Evolutionary conservation across 1,284 basidiomycete species (phyloP).

Genomic region (Peniophora sp.): DNA sequence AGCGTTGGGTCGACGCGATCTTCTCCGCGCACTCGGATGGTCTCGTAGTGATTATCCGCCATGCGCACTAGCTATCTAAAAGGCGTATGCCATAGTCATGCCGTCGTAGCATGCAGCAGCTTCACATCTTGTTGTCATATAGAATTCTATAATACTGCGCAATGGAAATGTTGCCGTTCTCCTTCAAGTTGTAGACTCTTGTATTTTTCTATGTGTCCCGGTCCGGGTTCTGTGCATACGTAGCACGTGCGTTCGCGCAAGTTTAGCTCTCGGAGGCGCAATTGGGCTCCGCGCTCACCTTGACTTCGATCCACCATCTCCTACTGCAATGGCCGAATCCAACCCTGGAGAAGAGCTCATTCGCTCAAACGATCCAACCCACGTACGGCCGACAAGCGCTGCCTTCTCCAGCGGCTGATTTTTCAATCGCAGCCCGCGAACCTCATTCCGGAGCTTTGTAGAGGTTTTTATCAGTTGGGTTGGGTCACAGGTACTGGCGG

Average conservation of each 20-base stretch:
- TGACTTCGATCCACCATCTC: too few relatives aligned
- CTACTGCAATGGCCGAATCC: too few relatives aligned
- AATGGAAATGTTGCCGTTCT: too few relatives aligned
- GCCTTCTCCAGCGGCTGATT: neutral
- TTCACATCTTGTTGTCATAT: too few relatives aligned
- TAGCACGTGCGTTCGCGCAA: too few relatives aligned
- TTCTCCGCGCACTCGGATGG: constrained; percentile 78
- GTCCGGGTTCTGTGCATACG: too few relatives aligned
- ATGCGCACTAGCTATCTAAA: neutral
- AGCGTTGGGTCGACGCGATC: constrained; percentile 61
- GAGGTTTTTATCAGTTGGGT: constrained; percentile 32
- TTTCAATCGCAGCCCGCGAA: constrained; percentile 35
- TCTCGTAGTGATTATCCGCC: constrained; percentile 64
- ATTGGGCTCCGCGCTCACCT: too few relatives aligned
- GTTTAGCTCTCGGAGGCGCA: too few relatives aligned
- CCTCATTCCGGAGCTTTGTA: constrained; percentile 44
- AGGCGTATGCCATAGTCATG: neutral
- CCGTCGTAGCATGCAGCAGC: too few relatives aligned
- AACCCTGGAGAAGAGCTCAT: neutral
- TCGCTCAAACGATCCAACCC: neutral
- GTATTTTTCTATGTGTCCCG: too few relatives aligned
- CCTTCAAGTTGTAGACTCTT: too few relatives aligned
- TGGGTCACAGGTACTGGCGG: constrained; percentile 52
- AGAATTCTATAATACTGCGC: too few relatives aligned
- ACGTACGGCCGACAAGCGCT: neutral